These are phyloP conservation scores for Hamigera avellanea DNA, from an alignment of 495 filamentous ascomycete genomes.

Conservation along the genomic window DNA sequence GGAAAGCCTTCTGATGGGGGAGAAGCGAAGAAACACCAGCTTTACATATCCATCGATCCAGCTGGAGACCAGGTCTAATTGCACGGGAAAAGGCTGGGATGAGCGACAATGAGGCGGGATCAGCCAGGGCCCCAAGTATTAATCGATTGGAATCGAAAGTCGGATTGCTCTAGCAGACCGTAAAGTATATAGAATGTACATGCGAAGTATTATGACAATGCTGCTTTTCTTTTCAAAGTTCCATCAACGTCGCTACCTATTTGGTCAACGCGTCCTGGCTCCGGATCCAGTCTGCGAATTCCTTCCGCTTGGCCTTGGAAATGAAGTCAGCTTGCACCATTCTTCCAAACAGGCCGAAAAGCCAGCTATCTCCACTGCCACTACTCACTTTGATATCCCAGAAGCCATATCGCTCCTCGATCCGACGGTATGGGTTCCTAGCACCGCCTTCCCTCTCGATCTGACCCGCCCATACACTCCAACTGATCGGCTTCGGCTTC, in stretches of 20 bases:
- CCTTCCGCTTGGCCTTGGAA: slow-evolving; percentile 58
- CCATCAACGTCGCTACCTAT: slow-evolving; percentile 2
- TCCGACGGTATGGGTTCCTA: slow-evolving; percentile 34
- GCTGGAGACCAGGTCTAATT: no score
- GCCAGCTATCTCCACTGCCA: background rate
- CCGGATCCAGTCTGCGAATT: slow-evolving; percentile 66
- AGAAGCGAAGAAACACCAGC: no score
- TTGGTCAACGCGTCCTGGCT: slow-evolving; percentile 19
- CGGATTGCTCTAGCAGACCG: no score
- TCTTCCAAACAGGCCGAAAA: background rate
- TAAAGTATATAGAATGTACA: no score
- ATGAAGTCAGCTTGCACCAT: slow-evolving; percentile 4
- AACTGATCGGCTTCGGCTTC: slow-evolving; percentile 63
- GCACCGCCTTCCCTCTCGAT: slow-evolving; percentile 57
- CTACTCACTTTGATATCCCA: slow-evolving; percentile 53
- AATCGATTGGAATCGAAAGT: no score
- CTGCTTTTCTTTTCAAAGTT: no score
- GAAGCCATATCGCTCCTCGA: slow-evolving; percentile 56
- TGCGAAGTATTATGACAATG: no score
- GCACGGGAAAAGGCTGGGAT: no score
- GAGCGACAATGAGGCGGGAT: no score
- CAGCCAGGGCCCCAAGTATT: no score
- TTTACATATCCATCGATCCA: no score
- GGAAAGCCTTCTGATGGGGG: no score
- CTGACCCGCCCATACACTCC: slow-evolving; percentile 74